A percentile compares a stretch with the other conserved stretches of the same genome.
These are phyloP conservation scores for Anthoceros angustus DNA, from an alignment of 225 moss, liverwort and hornwort species.

Conservation along the genomic window DNA sequence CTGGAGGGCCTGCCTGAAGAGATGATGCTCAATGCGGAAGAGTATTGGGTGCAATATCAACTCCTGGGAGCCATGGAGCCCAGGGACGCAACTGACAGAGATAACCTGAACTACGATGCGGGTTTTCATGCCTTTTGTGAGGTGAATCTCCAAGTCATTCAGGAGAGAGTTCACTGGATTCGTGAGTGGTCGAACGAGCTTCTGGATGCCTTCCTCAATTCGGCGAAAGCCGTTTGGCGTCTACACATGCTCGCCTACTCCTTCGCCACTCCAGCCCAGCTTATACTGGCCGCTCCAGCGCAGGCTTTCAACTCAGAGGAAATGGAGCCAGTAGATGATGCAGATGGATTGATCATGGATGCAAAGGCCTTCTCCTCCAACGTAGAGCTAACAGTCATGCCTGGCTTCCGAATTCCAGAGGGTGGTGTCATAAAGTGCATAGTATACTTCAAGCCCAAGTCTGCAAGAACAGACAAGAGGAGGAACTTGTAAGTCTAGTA, in stretches of 20 bases:
- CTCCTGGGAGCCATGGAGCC: background rate
- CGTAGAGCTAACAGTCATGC: conserved; percentile 1
- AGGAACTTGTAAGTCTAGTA: background rate
- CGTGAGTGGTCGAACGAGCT: background rate
- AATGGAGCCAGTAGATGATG: background rate
- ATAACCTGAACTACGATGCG: background rate
- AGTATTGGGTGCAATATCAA: background rate
- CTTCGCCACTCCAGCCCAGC: background rate
- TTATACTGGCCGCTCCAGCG: background rate
- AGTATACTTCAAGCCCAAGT: background rate
- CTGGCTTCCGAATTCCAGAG: background rate
- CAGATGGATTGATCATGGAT: background rate
- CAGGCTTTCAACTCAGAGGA: background rate
- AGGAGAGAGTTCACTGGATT: background rate
- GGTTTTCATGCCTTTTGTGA: background rate
- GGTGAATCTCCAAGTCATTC: background rate
- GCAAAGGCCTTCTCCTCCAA: background rate
- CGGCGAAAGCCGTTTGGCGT: background rate
- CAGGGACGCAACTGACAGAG: background rate
- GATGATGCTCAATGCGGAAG: background rate
- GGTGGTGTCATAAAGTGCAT: background rate
- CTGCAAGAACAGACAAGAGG: conserved; percentile 1
- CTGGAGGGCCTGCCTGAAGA: background rate
- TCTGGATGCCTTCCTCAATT: background rate
- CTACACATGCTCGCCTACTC: background rate